A percentile compares a stretch with the other conserved stretches of the same genome.
phyloP scores from a whole-genome alignment of 1,284 basidiomycete species.

The Malassezia caprae region DNA sequence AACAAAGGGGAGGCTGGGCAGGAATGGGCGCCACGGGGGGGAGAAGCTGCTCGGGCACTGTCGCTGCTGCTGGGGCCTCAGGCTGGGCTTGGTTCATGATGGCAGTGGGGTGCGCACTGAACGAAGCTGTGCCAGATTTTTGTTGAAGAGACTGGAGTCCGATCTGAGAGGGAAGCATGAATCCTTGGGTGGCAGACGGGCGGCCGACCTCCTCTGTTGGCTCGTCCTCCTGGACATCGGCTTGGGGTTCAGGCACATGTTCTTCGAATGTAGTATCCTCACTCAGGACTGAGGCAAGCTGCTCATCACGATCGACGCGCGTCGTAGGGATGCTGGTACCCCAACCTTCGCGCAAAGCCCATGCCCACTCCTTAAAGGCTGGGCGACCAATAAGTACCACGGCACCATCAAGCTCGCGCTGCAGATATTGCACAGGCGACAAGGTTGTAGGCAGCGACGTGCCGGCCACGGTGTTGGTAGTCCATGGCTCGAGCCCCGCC shows the following conservation, averaged over 20 bases:
- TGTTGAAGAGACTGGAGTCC: conserved; percentile 10
- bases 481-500: conserved; percentile 40
- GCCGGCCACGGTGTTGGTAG: conserved; percentile 24
- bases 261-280: conserved; percentile 71
- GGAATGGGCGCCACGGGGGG: conserved; percentile 55
- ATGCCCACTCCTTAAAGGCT: conserved; percentile 87
- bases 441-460: conserved; percentile 57
- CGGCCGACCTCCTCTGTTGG: conserved; percentile 23
- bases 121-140: not conserved
- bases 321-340: conserved; percentile 51
- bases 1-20: conserved; percentile 67
- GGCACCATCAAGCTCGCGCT: conserved; percentile 67
- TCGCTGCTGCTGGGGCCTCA: not conserved
- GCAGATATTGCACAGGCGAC: conserved; percentile 55
- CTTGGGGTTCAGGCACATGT: conserved; percentile 26
- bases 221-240: conserved; percentile 7
- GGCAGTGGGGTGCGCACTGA: not conserved
- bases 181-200: conserved; percentile 8
- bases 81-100: not conserved
- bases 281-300: conserved; percentile 60
- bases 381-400: conserved; percentile 78
- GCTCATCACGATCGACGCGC: conserved; percentile 59
- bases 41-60: not conserved
- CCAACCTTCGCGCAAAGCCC: conserved; percentile 76
- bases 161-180: conserved; percentile 15